phyloP scores from a whole-genome alignment of 306 rosid genomes.

The Fragaria ananassa region DNA sequence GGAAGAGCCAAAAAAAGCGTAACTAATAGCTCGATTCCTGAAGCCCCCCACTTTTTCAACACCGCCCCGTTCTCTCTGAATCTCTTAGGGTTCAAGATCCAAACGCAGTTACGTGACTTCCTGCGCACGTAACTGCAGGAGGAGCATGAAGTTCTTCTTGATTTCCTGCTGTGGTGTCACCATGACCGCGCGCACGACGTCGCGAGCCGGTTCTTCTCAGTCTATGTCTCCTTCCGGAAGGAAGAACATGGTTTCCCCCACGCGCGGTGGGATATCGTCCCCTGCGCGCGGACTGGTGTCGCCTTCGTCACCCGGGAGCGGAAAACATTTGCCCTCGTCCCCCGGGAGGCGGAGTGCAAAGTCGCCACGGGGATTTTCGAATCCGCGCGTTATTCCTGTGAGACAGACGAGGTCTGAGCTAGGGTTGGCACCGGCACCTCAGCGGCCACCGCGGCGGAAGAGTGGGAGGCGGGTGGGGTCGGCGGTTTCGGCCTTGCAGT shows the following conservation, averaged over 20 bases:
- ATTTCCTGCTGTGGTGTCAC: constrained; percentile 45
- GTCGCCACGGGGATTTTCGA: not conserved
- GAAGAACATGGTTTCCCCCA: not conserved
- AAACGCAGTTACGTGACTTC: constrained; percentile 13
- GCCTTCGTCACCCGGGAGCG: not conserved
- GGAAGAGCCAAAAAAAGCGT: not conserved
- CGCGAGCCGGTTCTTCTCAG: not conserved
- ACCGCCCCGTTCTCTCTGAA: not conserved
- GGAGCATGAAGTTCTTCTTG: constrained; percentile 40
- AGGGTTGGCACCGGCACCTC: not conserved
- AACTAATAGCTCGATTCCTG: not conserved
- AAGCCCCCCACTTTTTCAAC: not conserved
- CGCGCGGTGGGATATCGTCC: not conserved
- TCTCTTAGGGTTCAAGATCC: not conserved
- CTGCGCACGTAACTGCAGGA: not conserved
- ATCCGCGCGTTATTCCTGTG: constrained; percentile 10
- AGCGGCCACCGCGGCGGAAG: constrained; percentile 16
- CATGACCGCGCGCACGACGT: not conserved
- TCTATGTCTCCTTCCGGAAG: not conserved
- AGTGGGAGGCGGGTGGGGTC: not conserved
- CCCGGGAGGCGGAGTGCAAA: not conserved
- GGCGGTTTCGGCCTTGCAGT: not conserved
- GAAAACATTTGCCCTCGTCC: not conserved
- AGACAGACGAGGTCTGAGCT: constrained; percentile 30
- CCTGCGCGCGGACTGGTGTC: not conserved